These are phyloP conservation scores for Echinochloa phyllopogon DNA, from an alignment of 176 grass and related monocot species.

Conservation along the genomic window DNA sequence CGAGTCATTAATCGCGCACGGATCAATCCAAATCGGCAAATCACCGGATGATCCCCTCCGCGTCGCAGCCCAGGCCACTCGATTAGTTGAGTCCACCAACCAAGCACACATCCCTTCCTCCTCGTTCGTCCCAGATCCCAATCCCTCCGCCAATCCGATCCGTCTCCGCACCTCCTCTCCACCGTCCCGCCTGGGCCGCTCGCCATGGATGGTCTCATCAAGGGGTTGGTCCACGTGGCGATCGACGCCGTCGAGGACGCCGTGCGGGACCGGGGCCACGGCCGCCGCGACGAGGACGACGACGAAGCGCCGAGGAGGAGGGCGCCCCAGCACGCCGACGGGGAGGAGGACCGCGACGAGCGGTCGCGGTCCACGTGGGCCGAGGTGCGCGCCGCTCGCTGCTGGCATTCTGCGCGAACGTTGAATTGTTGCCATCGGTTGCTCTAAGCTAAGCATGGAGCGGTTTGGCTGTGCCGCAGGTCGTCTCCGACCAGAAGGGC, in stretches of 20 bases:
- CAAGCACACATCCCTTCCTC: neutral
- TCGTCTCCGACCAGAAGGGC: slow-evolving; percentile 41
- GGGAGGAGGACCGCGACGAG: slow-evolving; percentile 53
- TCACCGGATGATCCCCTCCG: slow-evolving; percentile 3
- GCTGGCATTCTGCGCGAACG: neutral
- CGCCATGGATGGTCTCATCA: slow-evolving; percentile 81
- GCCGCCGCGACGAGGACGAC: neutral
- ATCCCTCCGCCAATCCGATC: neutral
- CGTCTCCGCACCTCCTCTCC: neutral
- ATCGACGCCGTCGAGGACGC: slow-evolving; percentile 58
- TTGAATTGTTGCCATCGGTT: neutral
- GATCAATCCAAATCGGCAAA: neutral
- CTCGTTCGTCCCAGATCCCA: slow-evolving; percentile 29
- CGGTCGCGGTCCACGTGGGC: slow-evolving; percentile 84
- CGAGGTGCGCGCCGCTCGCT: slow-evolving; percentile 56
- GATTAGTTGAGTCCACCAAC: slow-evolving; percentile 10
- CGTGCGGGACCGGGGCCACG: neutral
- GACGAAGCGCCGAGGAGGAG: slow-evolving; percentile 49
- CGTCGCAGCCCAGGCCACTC: slow-evolving; percentile 23
- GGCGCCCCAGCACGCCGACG: slow-evolving; percentile 22
- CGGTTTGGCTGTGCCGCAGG: slow-evolving; percentile 23
- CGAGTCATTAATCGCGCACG: neutral
- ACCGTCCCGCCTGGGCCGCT: neutral
- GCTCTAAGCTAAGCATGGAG: neutral
- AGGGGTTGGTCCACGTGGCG: slow-evolving; percentile 75